Base-by-base conservation (phyloP, 1,139 yeast species). In the Debaryomyces fabryi region DNA sequence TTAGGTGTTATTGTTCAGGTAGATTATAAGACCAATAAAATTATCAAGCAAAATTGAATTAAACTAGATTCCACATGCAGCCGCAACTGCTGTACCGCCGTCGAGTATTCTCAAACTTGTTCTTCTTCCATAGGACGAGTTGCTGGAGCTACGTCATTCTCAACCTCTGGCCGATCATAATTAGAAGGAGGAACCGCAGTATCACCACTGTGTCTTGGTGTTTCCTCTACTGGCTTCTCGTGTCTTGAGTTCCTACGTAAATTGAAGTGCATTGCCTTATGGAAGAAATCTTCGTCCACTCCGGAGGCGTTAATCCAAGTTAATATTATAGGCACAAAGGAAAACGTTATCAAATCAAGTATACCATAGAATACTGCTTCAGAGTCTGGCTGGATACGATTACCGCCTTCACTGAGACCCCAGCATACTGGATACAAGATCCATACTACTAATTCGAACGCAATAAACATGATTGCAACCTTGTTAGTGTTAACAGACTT, bases 341-440 rank as follows among this genome's bases (percentile, higher is more conserved):
- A 72, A 58, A 79, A 79, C 45, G 69, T 66, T 42, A 76, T 56
- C 46, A 83, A 58, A 59, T 84, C 88, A 56, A 83, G 70, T 44
- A 83, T 68, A 68, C 88, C 88, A 57, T 80, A 82, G 67, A 83
- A 84, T 16, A 78, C 84, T 45, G 85, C 82, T 63, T 83, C 88
- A n/a, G 85, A 77, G 58, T 82, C 86, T 37, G 85, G 85, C 56
- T 79, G 81, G 53, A 84, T 82, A 39, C 71, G 79, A 59, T 83
- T 83, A 64, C 88, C 88, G 71, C 88, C 89, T 58, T 83, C 88
- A 54, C 79, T 68, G 49, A 83, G 69, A 62, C 82, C 88, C 88
- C 88, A 84, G 46, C 71, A 64, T 52, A 84, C 65, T 37, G 84
- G 82, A 60, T 83, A 83, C 51, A 82, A 66, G 52, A 80, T 60